Evolutionary conservation across 2,329 filamentous ascomycete genomes (phyloP).

Genomic region (Grosmannia clavigera): DNA sequence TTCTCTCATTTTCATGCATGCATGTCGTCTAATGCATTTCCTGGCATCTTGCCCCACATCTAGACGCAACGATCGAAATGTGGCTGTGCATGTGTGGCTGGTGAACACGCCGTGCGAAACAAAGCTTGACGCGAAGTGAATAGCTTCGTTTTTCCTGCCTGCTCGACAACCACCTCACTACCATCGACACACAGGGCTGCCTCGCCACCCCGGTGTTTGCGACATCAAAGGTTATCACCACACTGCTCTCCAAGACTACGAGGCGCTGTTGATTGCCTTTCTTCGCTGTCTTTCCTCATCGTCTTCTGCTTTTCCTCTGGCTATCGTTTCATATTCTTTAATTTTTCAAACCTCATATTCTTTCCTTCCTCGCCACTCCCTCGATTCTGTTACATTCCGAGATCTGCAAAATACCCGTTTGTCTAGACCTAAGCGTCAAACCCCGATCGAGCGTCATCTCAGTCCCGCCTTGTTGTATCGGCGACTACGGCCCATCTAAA

Average conservation of each 20-base stretch:
- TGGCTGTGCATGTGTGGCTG: constrained; percentile 1
- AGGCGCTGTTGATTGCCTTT: background rate
- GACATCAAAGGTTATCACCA: background rate
- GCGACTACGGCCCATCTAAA: background rate
- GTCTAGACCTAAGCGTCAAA: background rate
- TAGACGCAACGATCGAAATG: background rate
- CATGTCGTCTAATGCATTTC: background rate
- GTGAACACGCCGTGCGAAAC: background rate
- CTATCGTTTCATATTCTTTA: background rate
- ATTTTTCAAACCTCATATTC: background rate
- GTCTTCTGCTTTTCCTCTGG: background rate
- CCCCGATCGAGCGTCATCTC: background rate
- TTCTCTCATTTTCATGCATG: background rate
- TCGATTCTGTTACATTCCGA: background rate
- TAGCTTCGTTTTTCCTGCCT: constrained; percentile 1
- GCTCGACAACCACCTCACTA: background rate
- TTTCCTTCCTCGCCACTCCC: background rate
- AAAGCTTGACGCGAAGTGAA: constrained; percentile 2
- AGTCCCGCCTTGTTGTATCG: background rate
- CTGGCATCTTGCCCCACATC: background rate
- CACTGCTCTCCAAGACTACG: too few relatives aligned
- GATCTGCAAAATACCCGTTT: background rate
- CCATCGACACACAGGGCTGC: background rate
- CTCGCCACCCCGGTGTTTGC: background rate
- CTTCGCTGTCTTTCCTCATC: background rate